Evolutionary conservation across 2,329 filamentous ascomycete species (phyloP), one percentile per base, ranked within the genome.

Genomic region (Akanthomyces lecanii): DNA sequence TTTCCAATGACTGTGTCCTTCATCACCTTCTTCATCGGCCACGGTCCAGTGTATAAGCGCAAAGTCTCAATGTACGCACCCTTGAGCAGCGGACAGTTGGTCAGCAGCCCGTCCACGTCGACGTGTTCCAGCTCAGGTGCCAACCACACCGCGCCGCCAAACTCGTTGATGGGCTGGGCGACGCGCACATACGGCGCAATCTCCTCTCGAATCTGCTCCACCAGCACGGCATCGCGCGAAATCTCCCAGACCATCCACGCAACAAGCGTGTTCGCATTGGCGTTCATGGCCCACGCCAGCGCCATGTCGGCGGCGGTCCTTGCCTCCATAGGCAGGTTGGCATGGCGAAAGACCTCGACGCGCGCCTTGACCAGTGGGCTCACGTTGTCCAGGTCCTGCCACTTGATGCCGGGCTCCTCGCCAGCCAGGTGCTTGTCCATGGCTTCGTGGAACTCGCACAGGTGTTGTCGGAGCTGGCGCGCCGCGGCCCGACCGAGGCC

Each of bases 221-320:
- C 69, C 3, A 80, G 72, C 12, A 75, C 71, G 0, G 71, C 67
- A 25, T 79, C 76, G 11, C 73, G 71, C 63, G 73, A 74, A 11
- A 80, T 68, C 56, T 80, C 75, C 59, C 75, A 74, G 0, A 81
- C 66, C 66, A 79, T 71, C 78, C 79, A 81, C 6, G 72, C 71
- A 4, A 74, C 69, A 36, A 78, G 69, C 1, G 72, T 70, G 38
- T 77, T 73, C 2, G 76, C 71, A 61, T 77, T 77, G 28, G 74
- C 71, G 56, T 76, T 77, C 36, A 77, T 69, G 25, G 69, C 73
- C 78, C 72, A 81, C 18, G 73, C 70, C 57, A 75, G 69, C 3
- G 66, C 73, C 12, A 78, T 63, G 33, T 78, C 76, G 52, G 68
- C 70, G 1, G 71, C 67, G 4, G 76, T 74, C 2, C 76, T 71